A percentile compares a stretch with the other conserved stretches of the same genome.
Evolutionary conservation across 1,139 yeast genomes (phyloP).

Genomic region (Zygoascus sp.): DNA sequence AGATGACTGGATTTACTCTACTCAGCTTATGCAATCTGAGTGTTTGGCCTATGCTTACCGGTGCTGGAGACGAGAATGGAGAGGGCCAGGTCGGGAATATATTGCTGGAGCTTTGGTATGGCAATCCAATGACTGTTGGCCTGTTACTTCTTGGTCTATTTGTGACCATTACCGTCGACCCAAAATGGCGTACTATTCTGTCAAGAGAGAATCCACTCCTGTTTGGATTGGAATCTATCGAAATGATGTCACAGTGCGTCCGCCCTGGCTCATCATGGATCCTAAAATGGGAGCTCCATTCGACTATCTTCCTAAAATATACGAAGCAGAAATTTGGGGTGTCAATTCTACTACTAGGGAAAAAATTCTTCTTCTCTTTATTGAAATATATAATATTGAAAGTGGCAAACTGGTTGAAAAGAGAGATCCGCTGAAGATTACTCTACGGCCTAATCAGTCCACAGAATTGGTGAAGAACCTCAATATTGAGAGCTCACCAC

Average conservation of each 20-base stretch:
- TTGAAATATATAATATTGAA: constrained; percentile 35
- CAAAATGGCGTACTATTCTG: constrained; percentile 44
- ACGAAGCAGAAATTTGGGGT: constrained; percentile 41
- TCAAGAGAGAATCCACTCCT: constrained; percentile 43
- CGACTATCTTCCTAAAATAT: constrained; percentile 10
- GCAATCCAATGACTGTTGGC: constrained; percentile 54
- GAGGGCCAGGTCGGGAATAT: constrained; percentile 35
- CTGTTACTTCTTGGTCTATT: constrained; percentile 46
- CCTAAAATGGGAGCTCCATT: constrained; percentile 13
- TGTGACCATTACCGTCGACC: constrained; percentile 41
- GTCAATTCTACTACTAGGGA: constrained; percentile 34
- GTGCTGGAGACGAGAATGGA: constrained; percentile 47
- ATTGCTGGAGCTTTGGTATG: constrained; percentile 46
- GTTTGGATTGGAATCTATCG: constrained; percentile 40
- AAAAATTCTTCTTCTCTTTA: constrained; percentile 30
- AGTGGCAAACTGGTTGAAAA: constrained; percentile 32
- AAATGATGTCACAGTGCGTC: constrained; percentile 22
- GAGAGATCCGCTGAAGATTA: constrained; percentile 19
- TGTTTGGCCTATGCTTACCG: constrained; percentile 46
- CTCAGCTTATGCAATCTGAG: constrained; percentile 49
- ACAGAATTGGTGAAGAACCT: constrained; percentile 32
- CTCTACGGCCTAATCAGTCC: constrained; percentile 36
- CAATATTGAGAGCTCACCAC: constrained; percentile 19
- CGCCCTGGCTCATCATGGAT: constrained; percentile 8
- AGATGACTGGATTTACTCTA: constrained; percentile 44